Conservation (phyloP, 192 early-diverging fungal genomes). For the Rhizoclosmatium sp. region DNA sequence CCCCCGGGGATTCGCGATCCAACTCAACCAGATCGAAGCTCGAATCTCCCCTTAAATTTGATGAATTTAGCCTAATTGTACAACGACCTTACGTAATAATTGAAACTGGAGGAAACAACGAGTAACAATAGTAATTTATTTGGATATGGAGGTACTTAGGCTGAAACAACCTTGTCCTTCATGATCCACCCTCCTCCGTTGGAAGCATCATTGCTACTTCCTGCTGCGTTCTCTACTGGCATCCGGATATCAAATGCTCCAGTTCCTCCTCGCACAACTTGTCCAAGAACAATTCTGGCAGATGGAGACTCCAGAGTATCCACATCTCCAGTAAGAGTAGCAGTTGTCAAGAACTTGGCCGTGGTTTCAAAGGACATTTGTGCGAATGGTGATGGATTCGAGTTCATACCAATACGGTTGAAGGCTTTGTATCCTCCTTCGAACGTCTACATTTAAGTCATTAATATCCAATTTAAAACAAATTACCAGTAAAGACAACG, state of each 20-base stretch:
- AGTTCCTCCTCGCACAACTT: conserved; percentile 91
- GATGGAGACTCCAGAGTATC: conserved; percentile 91
- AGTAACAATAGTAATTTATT: no score
- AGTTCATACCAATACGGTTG: conserved; percentile 92
- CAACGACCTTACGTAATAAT: no score
- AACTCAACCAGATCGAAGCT: no score
- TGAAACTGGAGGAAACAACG: no score
- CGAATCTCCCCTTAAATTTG: no score
- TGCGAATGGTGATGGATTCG: conserved; percentile 91
- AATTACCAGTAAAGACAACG: conserved; percentile 21
- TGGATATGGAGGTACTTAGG: neutral
- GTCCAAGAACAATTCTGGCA: conserved; percentile 91
- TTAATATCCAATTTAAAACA: neutral
- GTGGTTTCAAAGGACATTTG: conserved; percentile 99
- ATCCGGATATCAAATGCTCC: conserved; percentile 89
- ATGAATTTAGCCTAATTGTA: no score
- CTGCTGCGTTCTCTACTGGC: conserved; percentile 24
- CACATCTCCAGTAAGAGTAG: conserved; percentile 86
- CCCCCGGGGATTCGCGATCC: no score
- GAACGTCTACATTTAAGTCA: conserved; percentile 71
- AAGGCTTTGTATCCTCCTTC: conserved; percentile 99
- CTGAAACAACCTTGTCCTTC: neutral
- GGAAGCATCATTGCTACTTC: neutral
- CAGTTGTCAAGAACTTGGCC: conserved; percentile 91
- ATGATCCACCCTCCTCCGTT: neutral